Evolutionary conservation across 1,139 yeast genomes (phyloP).

Genomic region (Suhomyces bokatorum): DNA sequence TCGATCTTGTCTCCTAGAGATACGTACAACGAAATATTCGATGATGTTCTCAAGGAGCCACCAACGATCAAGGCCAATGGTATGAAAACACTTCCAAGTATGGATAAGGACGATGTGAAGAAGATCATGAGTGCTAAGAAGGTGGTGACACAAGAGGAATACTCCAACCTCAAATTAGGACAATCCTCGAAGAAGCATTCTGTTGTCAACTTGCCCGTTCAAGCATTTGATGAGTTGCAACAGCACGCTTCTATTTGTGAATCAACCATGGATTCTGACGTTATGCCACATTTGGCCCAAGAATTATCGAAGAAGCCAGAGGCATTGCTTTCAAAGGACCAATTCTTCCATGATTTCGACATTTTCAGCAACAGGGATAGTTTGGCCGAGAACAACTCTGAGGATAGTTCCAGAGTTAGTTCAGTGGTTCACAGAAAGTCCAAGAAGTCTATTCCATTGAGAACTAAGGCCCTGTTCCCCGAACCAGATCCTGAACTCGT

Average conservation of each 20-base stretch:
- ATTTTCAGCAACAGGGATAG: constrained; percentile 15
- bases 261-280: constrained; percentile 26
- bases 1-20: constrained; percentile 40
- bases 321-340: constrained; percentile 36
- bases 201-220: constrained; percentile 32
- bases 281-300: constrained; percentile 35
- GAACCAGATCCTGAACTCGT: constrained; percentile 41
- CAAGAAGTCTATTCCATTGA: constrained; percentile 5
- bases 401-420: constrained; percentile 16
- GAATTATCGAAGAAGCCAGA: constrained; percentile 39
- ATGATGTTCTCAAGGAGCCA: constrained; percentile 29
- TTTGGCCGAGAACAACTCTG: constrained; percentile 14
- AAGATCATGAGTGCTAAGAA: constrained; percentile 42
- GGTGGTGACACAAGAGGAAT: constrained; percentile 46
- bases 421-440: constrained; percentile 17
- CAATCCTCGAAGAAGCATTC: constrained; percentile 29
- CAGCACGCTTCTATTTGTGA: constrained; percentile 46
- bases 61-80: constrained; percentile 45
- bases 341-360: constrained; percentile 38
- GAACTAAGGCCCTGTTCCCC: constrained; percentile 22
- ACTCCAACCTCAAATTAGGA: constrained; percentile 38
- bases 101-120: constrained; percentile 51
- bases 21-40: constrained; percentile 45
- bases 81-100: constrained; percentile 48
- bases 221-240: constrained; percentile 34